Evolutionary conservation across 1,284 basidiomycete genomes (phyloP), one percentile per base, ranked within the genome.

Genomic region (Cryptococcus maquisensis): DNA sequence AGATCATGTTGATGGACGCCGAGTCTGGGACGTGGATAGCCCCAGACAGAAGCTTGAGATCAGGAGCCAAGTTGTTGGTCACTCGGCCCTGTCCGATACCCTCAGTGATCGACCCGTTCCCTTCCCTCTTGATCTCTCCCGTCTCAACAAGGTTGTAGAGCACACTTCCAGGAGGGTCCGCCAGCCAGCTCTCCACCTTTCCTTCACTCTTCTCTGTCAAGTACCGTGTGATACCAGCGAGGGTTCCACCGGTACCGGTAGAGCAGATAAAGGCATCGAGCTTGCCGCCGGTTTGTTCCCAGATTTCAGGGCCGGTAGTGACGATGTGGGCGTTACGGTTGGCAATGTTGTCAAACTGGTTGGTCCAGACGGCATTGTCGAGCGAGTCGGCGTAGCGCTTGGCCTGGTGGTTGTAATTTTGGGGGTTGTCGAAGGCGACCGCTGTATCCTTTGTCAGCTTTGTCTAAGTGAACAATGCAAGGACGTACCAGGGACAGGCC

Each of bases 331-430:
- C 87, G 38, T 86, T 75, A 15, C 95, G 85, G 74, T 98, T 98
- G 15, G 90, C 89, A 10, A 80, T 84, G 76, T 97, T 97, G 78
- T 98, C 94, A 72, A 98, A 98, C 77, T 98, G 95, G 79, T 98
- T 87, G n/a, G 93, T 98, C 95, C 96, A 99, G 56, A 98, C 84
- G 20, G 93, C 88, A 70, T 97, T 97, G n/a, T 85, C 82, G 35
- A 87, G 78, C n/a, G 78, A 76, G 51, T 85, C 82, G 44, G 95
- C 95, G 64, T 87, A 90, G 59, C 92, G 87, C 50, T 86, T 84
- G 32, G 96, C 96, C 78, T 95, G 95, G 79, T 98, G 96, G 77
- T 98, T 99, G 81, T 98, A 99, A 79, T 99, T 99, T 60, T 83
- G 78, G 9, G 93, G 92, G 77, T 99, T 88, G 69, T 98, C 94